Percentiles rank a stretch among this genome's conserved stretches.
Evolutionary conservation across 768 basidiomycete species (phyloP).

Genomic region (Amanita exitialis): DNA sequence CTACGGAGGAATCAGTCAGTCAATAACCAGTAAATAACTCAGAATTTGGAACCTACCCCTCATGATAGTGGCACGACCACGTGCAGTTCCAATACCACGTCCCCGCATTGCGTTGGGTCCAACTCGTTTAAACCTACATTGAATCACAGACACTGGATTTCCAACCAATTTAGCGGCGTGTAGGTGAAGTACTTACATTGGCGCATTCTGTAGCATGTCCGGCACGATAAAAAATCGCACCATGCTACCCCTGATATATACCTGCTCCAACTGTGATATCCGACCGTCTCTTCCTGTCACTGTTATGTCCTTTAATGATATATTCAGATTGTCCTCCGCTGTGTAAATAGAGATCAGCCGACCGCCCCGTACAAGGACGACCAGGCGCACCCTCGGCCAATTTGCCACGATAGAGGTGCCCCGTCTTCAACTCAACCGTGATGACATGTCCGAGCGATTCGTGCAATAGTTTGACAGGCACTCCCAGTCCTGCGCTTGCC

Average conservation of each 20-base stretch:
- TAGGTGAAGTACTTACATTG: conserved; percentile 59
- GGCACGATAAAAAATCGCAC: conserved; percentile 98
- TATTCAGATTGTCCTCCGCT: conserved; percentile 99
- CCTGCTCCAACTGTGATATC: conserved; percentile 97
- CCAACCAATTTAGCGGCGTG: not conserved
- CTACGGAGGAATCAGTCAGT: conserved; percentile 26
- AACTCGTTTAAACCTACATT: conserved; percentile 93
- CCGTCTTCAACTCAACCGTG: conserved; percentile 97
- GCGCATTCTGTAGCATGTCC: conserved; percentile 98
- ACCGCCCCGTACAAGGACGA: not conserved
- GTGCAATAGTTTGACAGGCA: conserved; percentile 93
- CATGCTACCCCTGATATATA: conserved; percentile 98
- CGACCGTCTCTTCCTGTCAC: conserved; percentile 97
- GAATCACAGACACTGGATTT: not conserved
- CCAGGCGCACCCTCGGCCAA: conserved; percentile 78
- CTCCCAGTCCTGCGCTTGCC: conserved; percentile 67
- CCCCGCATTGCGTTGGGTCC: conserved; percentile 98
- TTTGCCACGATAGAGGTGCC: conserved; percentile 94
- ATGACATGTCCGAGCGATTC: conserved; percentile 95
- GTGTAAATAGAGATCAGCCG: conserved; percentile 8
- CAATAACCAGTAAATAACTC: not conserved
- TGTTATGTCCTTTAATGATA: conserved; percentile 92
- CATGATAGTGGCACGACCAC: conserved; percentile 98
- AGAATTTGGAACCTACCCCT: conserved; percentile 52
- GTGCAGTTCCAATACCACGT: conserved; percentile 96